These are phyloP conservation scores for Colletotrichum sansevieriae DNA, from an alignment of 2,329 filamentous ascomycete genomes.

Conservation along the genomic window DNA sequence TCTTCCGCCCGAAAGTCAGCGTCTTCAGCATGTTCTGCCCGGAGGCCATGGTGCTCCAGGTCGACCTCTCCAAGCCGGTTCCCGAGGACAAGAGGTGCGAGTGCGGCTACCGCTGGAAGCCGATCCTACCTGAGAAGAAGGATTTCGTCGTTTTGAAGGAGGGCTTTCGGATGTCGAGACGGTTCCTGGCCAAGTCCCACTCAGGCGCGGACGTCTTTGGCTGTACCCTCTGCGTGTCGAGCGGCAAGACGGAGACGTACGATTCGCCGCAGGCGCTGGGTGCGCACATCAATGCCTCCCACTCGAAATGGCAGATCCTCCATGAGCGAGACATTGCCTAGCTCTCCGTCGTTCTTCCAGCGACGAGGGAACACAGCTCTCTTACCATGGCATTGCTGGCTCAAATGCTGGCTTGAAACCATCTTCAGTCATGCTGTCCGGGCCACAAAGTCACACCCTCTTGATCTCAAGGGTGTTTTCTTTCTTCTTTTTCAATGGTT, in stretches of 20 bases:
- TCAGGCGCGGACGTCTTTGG: conserved; percentile 51
- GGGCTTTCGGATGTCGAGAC: conserved; percentile 54
- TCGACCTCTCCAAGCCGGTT: conserved; percentile 49
- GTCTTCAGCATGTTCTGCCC: conserved; percentile 57
- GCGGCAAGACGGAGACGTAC: conserved; percentile 52
- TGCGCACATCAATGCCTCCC: conserved; percentile 53
- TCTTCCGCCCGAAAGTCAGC: conserved; percentile 50
- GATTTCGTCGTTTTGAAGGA: conserved; percentile 50
- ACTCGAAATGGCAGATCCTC: conserved; percentile 59
- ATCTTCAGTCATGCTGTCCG: too few species aligned
- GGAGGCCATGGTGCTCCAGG: conserved; percentile 55
- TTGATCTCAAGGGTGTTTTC: too few species aligned
- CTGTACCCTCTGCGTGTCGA: conserved; percentile 56
- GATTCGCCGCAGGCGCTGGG: conserved; percentile 48
- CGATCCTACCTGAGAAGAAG: conserved; percentile 33
- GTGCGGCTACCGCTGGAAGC: conserved; percentile 54
- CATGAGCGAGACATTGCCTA: conserved; percentile 49
- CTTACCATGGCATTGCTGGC: too few species aligned
- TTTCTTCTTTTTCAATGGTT: too few species aligned
- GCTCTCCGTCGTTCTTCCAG: too few species aligned
- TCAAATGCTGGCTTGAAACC: too few species aligned
- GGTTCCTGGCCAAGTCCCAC: conserved; percentile 58
- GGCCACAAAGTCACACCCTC: too few species aligned
- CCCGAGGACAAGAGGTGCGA: conserved; percentile 47
- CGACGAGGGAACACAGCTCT: too few species aligned